phyloP scores from a whole-genome alignment of 129 eudicot genomes.

The Escallonia rubra region DNA sequence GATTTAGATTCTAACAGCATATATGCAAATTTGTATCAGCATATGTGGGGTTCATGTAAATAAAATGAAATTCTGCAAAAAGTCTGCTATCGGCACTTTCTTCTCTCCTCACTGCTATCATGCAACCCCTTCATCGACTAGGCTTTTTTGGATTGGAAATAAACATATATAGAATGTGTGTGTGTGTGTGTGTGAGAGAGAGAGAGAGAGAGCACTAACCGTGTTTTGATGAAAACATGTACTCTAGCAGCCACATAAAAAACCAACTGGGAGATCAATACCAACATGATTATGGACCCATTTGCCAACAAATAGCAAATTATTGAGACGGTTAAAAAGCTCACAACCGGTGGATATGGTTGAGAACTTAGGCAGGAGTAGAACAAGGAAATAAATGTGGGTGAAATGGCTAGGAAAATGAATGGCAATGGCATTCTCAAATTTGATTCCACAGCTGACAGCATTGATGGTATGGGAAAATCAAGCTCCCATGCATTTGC shows the following conservation, averaged over 20 bases:
- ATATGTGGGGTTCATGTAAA: no score
- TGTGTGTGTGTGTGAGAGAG: background rate
- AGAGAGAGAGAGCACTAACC: conserved; percentile 38
- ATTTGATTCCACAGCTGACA: conserved; percentile 78
- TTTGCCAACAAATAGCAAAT: conserved; percentile 78
- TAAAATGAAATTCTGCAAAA: no score
- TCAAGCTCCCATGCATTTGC: conserved; percentile 95
- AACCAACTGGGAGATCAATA: conserved; percentile 44
- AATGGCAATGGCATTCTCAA: conserved; percentile 69
- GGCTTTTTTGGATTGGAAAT: no score
- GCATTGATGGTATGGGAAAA: conserved; percentile 72
- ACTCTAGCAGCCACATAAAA: conserved; percentile 53
- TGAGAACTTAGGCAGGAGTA: conserved; percentile 45
- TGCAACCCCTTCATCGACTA: no score
- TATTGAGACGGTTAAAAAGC: conserved; percentile 57
- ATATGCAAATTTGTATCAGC: background rate
- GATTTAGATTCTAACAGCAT: no score
- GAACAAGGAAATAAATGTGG: conserved; percentile 50
- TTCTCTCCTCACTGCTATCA: no score
- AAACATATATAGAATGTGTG: no score
- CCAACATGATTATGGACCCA: conserved; percentile 51
- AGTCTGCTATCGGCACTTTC: no score
- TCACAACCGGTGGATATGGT: conserved; percentile 49
- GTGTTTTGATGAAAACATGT: conserved; percentile 61
- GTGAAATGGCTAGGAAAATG: conserved; percentile 41